Conservation (phyloP, 768 basidiomycete genomes). For the Myochromella boudieri region DNA sequence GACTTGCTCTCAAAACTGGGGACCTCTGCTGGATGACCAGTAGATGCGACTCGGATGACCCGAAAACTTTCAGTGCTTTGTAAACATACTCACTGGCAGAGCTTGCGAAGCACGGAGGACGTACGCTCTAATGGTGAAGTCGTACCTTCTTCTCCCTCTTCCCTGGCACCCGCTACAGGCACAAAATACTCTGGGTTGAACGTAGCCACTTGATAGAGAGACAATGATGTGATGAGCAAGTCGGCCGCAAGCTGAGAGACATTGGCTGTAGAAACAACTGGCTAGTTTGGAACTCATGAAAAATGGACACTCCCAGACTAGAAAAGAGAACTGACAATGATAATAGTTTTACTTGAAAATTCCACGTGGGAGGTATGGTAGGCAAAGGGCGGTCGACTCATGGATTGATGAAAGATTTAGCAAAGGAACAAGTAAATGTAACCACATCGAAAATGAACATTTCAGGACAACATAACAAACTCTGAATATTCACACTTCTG, state of each 20-base stretch:
- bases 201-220: conserved; percentile 57
- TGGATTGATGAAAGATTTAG: conserved; percentile 1
- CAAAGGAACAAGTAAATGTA: neutral
- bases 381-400: conserved; percentile 29
- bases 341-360: conserved; percentile 39
- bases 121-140: conserved; percentile 77
- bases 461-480: too few species aligned
- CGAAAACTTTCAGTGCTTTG: conserved; percentile 54
- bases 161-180: conserved; percentile 73
- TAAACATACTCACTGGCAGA: conserved; percentile 1
- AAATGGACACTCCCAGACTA: too few species aligned
- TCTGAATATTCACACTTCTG: too few species aligned
- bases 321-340: conserved; percentile 41
- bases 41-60: conserved; percentile 46
- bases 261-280: conserved; percentile 80
- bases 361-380: conserved; percentile 23
- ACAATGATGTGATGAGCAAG: conserved; percentile 66
- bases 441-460: neutral
- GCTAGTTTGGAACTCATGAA: conserved; percentile 34
- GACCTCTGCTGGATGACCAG: conserved; percentile 77
- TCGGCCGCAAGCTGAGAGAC: conserved; percentile 79
- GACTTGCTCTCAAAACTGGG: conserved; percentile 68
- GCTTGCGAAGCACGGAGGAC: conserved; percentile 22
- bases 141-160: conserved; percentile 58
- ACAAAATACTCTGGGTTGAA: conserved; percentile 64